phyloP scores from a whole-genome alignment of 805 yeast genomes.

The Candida silvicultrix region DNA sequence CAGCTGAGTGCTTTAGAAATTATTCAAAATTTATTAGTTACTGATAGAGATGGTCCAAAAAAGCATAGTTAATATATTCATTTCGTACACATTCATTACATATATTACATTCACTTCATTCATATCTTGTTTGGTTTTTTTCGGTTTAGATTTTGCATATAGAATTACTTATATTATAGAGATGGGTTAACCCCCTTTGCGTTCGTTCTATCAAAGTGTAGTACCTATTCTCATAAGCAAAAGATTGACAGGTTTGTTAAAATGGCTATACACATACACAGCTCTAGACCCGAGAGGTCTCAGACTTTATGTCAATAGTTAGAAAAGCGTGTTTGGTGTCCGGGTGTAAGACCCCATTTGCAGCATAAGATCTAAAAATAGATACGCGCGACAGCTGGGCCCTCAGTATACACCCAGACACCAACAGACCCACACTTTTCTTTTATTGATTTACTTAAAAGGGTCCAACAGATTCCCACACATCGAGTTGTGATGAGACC shows the following conservation, averaged over 20 bases:
- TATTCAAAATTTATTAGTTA: constrained; percentile 39
- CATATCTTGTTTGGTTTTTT: background rate
- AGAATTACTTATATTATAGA: background rate
- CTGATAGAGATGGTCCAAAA: constrained; percentile 1
- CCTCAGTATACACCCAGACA: too few species aligned
- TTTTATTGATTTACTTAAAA: background rate
- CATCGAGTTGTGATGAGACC: too few species aligned
- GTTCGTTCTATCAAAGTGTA: too few species aligned
- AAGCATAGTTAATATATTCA: constrained; percentile 39
- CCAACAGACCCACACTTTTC: background rate
- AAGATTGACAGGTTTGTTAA: too few species aligned
- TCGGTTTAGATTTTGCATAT: background rate
- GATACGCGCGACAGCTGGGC: too few species aligned
- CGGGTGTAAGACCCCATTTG: too few species aligned
- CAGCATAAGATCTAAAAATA: too few species aligned
- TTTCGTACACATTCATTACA: constrained; percentile 34
- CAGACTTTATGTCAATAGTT: too few species aligned
- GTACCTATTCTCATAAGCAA: too few species aligned
- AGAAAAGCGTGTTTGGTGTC: too few species aligned
- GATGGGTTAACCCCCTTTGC: background rate
- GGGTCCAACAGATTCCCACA: background rate
- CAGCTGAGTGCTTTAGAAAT: constrained; percentile 70
- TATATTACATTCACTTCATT: background rate
- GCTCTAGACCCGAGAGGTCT: too few species aligned
- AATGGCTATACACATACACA: too few species aligned